These are phyloP conservation scores for Debaryomycetaceae sp. DNA, from an alignment of 1,139 yeast genomes.

Conservation along the genomic window DNA sequence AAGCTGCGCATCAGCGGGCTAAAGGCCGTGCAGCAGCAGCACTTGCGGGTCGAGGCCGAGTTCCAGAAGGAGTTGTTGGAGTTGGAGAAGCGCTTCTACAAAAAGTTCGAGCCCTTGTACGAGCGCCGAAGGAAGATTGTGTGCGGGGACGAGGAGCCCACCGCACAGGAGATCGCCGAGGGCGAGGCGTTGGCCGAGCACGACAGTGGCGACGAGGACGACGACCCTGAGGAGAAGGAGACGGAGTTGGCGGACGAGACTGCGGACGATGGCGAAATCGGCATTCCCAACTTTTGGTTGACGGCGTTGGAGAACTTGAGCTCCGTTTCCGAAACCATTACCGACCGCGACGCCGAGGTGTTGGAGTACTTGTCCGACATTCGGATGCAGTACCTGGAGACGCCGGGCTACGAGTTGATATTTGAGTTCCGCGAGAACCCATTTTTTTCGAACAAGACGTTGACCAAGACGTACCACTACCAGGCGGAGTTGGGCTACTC, in stretches of 20 bases:
- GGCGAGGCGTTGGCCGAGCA: constrained; percentile 61
- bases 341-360: constrained; percentile 86
- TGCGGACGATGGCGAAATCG: constrained; percentile 39
- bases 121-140: constrained; percentile 64
- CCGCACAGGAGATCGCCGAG: constrained; percentile 60
- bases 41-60: constrained; percentile 77
- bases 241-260: constrained; percentile 31
- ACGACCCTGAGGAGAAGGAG: constrained; percentile 19
- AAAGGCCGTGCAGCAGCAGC: constrained; percentile 74
- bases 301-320: constrained; percentile 86
- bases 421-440: constrained; percentile 75
- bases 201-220: constrained; percentile 31
- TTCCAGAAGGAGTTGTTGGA: constrained; percentile 84
- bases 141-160: constrained; percentile 67
- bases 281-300: constrained; percentile 94
- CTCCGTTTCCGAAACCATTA: constrained; percentile 73
- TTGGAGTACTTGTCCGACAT: constrained; percentile 59
- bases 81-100: constrained; percentile 72
- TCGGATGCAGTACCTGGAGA: constrained; percentile 68
- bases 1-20: constrained; percentile 73
- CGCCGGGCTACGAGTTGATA: constrained; percentile 83
- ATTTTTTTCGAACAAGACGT: constrained; percentile 58
- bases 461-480: constrained; percentile 84
- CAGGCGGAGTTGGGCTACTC: constrained; percentile 91
- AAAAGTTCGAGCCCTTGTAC: constrained; percentile 68